Conservation (phyloP, 306 rosid genomes). For the Dryas drummondii region DNA sequence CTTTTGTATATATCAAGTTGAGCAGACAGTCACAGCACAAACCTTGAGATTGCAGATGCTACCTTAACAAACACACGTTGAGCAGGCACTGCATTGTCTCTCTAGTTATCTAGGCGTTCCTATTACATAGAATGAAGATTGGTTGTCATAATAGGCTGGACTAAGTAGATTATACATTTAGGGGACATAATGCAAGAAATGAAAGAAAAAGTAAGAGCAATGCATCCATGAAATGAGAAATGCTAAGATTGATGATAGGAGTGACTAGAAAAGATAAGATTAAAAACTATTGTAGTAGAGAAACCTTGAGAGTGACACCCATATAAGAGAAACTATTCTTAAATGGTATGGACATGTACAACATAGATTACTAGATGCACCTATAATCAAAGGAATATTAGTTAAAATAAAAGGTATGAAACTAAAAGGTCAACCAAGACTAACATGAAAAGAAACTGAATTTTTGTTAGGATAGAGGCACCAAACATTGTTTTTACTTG, state of each 20-base stretch:
- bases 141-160: not conserved
- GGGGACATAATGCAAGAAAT: not conserved
- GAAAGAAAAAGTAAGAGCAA: not conserved
- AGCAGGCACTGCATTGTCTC: constrained; percentile 58
- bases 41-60: constrained; percentile 77
- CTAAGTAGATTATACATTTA: not conserved
- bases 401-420: too few species aligned
- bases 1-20: not conserved
- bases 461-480: constrained; percentile 94
- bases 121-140: constrained; percentile 33
- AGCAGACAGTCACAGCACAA: constrained; percentile 83
- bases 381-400: not conserved
- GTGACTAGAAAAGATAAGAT: not conserved
- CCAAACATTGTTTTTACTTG: constrained; percentile 76
- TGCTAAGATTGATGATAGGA: not conserved
- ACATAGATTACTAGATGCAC: not conserved
- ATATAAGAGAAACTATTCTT: not conserved
- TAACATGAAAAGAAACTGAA: constrained; percentile 5
- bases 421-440: too few species aligned
- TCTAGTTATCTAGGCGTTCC: constrained; percentile 95
- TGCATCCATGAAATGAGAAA: not conserved
- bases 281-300: not conserved
- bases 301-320: not conserved
- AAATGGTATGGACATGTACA: not conserved
- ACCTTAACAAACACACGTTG: constrained; percentile 57